Conservation (phyloP, 768 basidiomycete species). For the Galerina marginata region DNA sequence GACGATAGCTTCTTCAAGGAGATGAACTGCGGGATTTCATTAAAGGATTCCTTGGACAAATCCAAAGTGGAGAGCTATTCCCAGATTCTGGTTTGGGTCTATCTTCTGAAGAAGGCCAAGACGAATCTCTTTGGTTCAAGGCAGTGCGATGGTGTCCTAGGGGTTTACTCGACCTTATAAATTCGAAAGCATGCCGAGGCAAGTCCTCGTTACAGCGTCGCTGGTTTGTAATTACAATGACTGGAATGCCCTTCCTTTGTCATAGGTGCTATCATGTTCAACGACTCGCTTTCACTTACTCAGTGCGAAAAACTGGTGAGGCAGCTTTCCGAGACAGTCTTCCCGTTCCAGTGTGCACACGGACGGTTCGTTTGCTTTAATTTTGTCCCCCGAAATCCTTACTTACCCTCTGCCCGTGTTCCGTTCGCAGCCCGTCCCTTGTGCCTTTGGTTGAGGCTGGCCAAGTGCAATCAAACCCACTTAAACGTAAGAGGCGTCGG, state of each 20-base stretch:
- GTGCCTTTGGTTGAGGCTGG: conserved; percentile 41
- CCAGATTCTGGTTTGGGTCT: conserved; percentile 30
- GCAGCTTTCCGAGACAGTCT: conserved; percentile 71
- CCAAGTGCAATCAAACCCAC: conserved; percentile 15
- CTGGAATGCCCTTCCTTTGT: conserved; percentile 5
- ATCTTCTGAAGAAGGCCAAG: conserved; percentile 23
- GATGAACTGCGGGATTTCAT: conserved; percentile 79
- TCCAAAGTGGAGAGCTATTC: conserved; percentile 53
- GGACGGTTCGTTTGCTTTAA: conserved; percentile 62
- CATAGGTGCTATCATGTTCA: conserved; percentile 97
- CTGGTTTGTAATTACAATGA: background rate
- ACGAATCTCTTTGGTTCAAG: conserved; percentile 63
- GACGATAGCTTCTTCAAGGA: conserved; percentile 61
- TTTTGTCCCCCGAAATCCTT: conserved; percentile 10
- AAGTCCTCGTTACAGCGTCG: conserved; percentile 24
- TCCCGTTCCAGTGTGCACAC: conserved; percentile 97
- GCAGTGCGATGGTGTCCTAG: conserved; percentile 84
- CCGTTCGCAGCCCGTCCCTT: conserved; percentile 42
- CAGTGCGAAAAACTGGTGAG: conserved; percentile 76
- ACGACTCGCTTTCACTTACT: conserved; percentile 69
- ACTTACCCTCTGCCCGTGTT: conserved; percentile 13
- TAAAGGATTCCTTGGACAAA: conserved; percentile 69
- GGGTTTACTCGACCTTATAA: conserved; percentile 80
- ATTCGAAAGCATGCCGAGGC: conserved; percentile 97
- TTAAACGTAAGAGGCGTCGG: conserved; percentile 23